Conservation (phyloP, 228 moss, liverwort and hornwort species). For the Sphagnum magellanicum region DNA sequence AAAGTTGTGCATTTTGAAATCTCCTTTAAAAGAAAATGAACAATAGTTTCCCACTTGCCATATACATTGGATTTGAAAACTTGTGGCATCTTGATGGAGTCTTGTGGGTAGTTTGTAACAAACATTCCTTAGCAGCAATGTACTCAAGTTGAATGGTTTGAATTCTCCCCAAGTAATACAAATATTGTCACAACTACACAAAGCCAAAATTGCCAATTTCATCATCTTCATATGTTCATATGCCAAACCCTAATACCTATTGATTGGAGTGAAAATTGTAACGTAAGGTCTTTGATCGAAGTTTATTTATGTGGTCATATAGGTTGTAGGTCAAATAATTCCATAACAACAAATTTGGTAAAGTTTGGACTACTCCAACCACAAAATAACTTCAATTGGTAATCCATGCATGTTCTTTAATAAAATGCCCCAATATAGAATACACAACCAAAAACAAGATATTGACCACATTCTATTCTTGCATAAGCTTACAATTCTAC, state of each 20-base stretch:
- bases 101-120: constrained; percentile 79
- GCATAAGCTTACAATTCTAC: not conserved
- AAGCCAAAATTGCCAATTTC: constrained; percentile 4
- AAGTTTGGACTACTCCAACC: constrained; percentile 47
- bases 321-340: constrained; percentile 84
- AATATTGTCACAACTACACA: constrained; percentile 73
- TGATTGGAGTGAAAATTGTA: constrained; percentile 83
- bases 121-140: constrained; percentile 82
- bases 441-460: not conserved
- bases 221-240: not conserved
- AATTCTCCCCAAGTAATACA: constrained; percentile 81
- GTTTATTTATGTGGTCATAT: constrained; percentile 82
- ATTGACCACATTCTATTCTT: not conserved
- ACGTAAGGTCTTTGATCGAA: constrained; percentile 64
- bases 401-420: too few relatives aligned
- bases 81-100: constrained; percentile 71
- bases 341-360: constrained; percentile 68
- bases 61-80: constrained; percentile 82
- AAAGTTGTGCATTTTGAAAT: constrained; percentile 86
- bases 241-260: constrained; percentile 58
- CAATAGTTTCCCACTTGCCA: constrained; percentile 88
- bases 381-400: not conserved
- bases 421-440: not conserved
- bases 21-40: constrained; percentile 77
- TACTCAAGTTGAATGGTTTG: constrained; percentile 85